Conservation (phyloP, 345 rosid genomes). For the Clarkia xantiana region DNA sequence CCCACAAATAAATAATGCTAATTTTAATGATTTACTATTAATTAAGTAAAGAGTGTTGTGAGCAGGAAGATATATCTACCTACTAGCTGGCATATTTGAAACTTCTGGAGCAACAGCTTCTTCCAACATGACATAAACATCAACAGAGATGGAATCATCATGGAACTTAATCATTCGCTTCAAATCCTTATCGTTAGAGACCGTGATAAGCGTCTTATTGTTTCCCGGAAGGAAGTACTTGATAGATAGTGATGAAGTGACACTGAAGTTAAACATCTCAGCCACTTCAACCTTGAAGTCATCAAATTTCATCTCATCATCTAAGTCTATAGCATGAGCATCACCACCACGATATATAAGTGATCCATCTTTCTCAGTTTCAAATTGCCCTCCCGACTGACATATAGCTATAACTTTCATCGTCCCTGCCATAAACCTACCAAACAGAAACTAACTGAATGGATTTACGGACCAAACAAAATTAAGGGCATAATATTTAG, state of each 20-base stretch:
- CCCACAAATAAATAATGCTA: slow-evolving; percentile 7
- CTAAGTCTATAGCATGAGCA: slow-evolving; percentile 56
- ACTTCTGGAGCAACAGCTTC: slow-evolving; percentile 39
- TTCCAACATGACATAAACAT: slow-evolving; percentile 51
- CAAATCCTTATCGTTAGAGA: slow-evolving; percentile 58
- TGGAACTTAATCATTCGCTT: slow-evolving; percentile 56
- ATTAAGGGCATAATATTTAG: too few species aligned
- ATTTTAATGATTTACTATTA: background rate
- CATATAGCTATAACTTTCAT: slow-evolving; percentile 55
- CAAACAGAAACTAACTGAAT: too few species aligned
- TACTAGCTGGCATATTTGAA: slow-evolving; percentile 75
- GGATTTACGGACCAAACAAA: too few species aligned
- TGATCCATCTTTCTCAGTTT: slow-evolving; percentile 28
- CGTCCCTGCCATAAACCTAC: slow-evolving; percentile 29
- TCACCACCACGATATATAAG: slow-evolving; percentile 47
- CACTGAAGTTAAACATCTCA: slow-evolving; percentile 41
- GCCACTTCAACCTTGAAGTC: slow-evolving; percentile 58
- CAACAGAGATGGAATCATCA: slow-evolving; percentile 33
- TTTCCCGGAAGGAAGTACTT: slow-evolving; percentile 86
- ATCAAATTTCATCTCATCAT: slow-evolving; percentile 27
- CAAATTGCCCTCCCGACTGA: slow-evolving; percentile 52
- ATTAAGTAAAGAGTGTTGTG: background rate
- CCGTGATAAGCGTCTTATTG: slow-evolving; percentile 62
- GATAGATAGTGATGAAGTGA: slow-evolving; percentile 28
- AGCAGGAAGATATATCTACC: slow-evolving; percentile 28